Evolutionary conservation across 345 rosid genomes (phyloP).

Genomic region (Carallia brachiata): DNA sequence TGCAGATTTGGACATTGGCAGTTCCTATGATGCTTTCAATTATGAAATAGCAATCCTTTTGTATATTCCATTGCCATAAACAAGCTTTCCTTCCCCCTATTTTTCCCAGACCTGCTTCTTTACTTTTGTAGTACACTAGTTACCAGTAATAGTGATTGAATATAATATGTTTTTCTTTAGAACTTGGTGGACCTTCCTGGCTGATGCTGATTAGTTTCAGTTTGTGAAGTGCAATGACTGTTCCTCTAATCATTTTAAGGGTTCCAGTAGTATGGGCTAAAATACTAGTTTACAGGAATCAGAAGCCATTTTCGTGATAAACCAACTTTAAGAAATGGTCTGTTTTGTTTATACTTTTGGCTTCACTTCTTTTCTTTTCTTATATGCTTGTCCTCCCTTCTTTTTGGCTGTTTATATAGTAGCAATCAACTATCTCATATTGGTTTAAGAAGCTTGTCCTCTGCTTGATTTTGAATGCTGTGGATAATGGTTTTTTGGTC

Average conservation of each 20-base stretch:
- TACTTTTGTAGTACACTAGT: no score
- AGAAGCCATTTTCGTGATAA: slow-evolving; percentile 61
- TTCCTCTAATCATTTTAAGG: slow-evolving; percentile 19
- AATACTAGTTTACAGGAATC: slow-evolving; percentile 46
- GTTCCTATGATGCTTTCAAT: slow-evolving; percentile 51
- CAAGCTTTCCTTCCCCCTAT: no score
- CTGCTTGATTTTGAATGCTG: not conserved
- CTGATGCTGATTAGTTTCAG: slow-evolving; percentile 31
- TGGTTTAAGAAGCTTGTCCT: not conserved
- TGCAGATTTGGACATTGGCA: slow-evolving; percentile 53
- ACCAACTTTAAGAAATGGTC: slow-evolving; percentile 91
- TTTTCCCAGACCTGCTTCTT: no score
- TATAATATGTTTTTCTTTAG: slow-evolving; percentile 36
- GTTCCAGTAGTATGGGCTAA: slow-evolving; percentile 30
- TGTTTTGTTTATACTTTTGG: slow-evolving; percentile 15
- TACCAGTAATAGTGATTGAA: not conserved
- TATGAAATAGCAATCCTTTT: not conserved
- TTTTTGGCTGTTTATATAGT: not conserved
- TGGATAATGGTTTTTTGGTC: not conserved
- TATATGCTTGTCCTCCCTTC: not conserved
- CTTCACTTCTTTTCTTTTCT: not conserved
- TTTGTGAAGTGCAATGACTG: slow-evolving; percentile 25
- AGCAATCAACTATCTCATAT: not conserved
- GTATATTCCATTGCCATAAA: not conserved
- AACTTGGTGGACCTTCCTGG: slow-evolving; percentile 96